phyloP scores from a whole-genome alignment of 2,329 filamentous ascomycete species.

The Fusarium tanahbumbuense region DNA sequence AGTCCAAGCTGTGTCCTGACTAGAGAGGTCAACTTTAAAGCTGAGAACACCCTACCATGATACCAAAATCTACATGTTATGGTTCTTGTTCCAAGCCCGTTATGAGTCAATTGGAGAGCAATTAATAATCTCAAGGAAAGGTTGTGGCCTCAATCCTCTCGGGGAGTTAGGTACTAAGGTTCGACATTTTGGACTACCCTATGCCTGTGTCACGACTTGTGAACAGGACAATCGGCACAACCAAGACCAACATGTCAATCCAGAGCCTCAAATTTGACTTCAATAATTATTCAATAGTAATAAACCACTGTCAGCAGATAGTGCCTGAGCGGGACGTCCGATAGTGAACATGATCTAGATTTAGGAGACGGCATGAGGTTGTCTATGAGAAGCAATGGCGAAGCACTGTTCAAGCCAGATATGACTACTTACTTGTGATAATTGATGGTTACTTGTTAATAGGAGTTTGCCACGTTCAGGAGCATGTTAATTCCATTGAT shows the following conservation, averaged over 20 bases:
- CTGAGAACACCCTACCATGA: background rate
- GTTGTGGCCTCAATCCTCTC: background rate
- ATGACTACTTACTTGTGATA: background rate
- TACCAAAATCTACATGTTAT: background rate
- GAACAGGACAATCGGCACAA: background rate
- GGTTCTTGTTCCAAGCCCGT: background rate
- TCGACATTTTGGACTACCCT: background rate
- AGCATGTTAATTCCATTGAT: background rate
- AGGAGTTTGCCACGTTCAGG: background rate
- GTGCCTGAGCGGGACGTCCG: background rate
- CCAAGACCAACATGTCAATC: background rate
- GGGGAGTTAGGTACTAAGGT: background rate
- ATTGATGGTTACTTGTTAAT: background rate
- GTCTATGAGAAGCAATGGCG: background rate
- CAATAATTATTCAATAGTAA: background rate
- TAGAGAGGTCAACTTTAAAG: background rate
- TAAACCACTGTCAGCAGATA: background rate
- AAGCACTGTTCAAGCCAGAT: background rate
- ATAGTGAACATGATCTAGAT: background rate
- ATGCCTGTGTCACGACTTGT: background rate
- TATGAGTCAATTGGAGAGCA: background rate
- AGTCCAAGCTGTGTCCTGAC: background rate
- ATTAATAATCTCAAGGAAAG: too few relatives aligned
- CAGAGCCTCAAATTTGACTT: background rate
- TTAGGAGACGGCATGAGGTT: background rate